Percentiles rank a stretch among this genome's conserved stretches.
phyloP scores from a whole-genome alignment of 2,329 filamentous ascomycete species.

The Epichloe aotearoae region DNA sequence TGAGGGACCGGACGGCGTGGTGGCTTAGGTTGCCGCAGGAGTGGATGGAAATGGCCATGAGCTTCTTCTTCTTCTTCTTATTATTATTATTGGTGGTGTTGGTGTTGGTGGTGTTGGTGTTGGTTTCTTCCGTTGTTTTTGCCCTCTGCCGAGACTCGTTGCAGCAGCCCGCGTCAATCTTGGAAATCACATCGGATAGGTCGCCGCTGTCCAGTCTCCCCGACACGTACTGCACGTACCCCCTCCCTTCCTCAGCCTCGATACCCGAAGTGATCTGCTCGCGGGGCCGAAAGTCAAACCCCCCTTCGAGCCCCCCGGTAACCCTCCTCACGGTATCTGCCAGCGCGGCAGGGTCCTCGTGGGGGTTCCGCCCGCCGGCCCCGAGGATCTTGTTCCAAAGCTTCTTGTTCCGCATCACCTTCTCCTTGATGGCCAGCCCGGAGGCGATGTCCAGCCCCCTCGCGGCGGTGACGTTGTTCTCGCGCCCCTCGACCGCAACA shows the following conservation, averaged over 20 bases:
- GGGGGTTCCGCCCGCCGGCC: conserved; percentile 15
- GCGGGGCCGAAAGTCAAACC: conserved; percentile 33
- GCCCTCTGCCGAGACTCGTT: background rate
- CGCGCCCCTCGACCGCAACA: conserved; percentile 79
- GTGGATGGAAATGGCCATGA: conserved; percentile 91
- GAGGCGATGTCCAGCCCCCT: conserved; percentile 74
- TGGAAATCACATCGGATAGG: conserved; percentile 50
- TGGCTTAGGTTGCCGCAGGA: conserved; percentile 97
- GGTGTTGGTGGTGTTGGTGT: background rate
- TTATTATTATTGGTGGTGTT: background rate
- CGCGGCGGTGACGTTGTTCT: conserved; percentile 76
- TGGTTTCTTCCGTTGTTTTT: background rate
- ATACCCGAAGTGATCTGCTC: conserved; percentile 38
- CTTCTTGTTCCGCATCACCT: conserved; percentile 74
- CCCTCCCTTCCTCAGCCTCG: conserved; percentile 42
- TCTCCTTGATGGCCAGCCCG: conserved; percentile 58
- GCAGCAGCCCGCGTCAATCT: conserved; percentile 30
- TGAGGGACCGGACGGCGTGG: conserved; percentile 75
- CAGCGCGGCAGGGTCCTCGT: conserved; percentile 27
- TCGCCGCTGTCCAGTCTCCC: conserved; percentile 63
- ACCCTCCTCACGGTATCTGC: conserved; percentile 22
- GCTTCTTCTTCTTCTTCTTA: conserved; percentile 26
- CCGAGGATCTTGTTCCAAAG: conserved; percentile 45
- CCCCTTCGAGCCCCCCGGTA: conserved; percentile 18
- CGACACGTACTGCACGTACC: conserved; percentile 68